Evolutionary conservation across 2,329 filamentous ascomycete genomes (phyloP), one percentile per base, ranked within the genome.

Genomic region (Leptographium wingfieldii): DNA sequence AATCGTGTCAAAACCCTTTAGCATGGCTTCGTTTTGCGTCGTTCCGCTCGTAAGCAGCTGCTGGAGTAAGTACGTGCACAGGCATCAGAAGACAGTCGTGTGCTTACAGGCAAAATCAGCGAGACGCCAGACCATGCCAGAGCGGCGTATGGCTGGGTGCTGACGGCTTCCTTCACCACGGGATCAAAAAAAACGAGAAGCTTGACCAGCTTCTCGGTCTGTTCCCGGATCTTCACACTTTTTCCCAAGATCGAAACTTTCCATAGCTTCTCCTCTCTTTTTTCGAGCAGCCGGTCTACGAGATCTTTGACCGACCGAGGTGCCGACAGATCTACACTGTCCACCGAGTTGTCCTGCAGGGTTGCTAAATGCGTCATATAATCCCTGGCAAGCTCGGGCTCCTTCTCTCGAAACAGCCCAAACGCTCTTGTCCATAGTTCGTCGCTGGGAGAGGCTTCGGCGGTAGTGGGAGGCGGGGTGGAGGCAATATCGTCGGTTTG

Each of bases 371-470:
- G 35, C 27, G 3, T 12, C 4, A 16, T 25, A 35, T 55, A 55
- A 9, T 55, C 27, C n/a, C 9, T 25, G 11, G 11, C 14, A 40
- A 46, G 33, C 9, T 40, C 27, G 9, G 51, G 10, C 5, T 40
- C 10, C 5, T 40, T 19, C 11, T 53, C 14, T 31, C 0, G 78
- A 71, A 1, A 69, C 38, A 48, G 16, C 43, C 22, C 43, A 48
- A 48, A 48, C 16, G 43, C 43, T 48, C 43, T 48, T 16, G 43
- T 48, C 43, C 43, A 48, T 22, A 16, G 43, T 3, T 48, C 43
- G 43, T 22, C 38, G 38, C 38, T 40, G 16, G 12, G 38, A 40
- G 38, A 12, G 38, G 5, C 38, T 2, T 40, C 38, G 6, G 38
- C 38, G 12, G 16, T 40, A 16, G 38, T 12, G 38, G 16, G 5